Evolutionary conservation across 164 flowering plant genomes (phyloP), one percentile per base, ranked within the genome.

Genomic region (Annona cherimola): DNA sequence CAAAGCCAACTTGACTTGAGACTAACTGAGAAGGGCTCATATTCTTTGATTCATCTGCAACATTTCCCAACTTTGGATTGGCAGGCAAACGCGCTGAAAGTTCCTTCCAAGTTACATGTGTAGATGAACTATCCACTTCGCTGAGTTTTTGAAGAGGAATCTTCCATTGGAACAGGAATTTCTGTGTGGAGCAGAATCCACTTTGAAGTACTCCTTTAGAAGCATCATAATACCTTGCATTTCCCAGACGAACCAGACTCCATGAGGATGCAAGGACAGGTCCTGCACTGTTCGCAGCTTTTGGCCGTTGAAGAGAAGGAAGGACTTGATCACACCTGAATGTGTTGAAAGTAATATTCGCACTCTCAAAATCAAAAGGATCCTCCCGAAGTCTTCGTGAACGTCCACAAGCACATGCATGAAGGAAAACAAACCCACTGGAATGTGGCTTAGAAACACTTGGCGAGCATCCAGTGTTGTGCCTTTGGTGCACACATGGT

Each of bases 361-460:
- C 98, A 62, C 88, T 83, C 77, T 87, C 86, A 82, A 88, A 89
- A 82, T 94, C 97, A 83, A 94, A 94, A 77, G 97, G 98, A 76
- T 94, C 98, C 45, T 82, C 76, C 60, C 89, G 84, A 42, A 89
- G 69, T 60, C 71, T 73, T 69, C 96, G 84, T 61, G 89, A 84
- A 60, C 98, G 97, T 42, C 98, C 98, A 88, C 97, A 94, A 69
- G 97, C 87, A 83, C 98, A 94, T 16, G 98, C 97, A 82, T 92
- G 97, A 73, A 94, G 97, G 77, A 92, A 94, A 61, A 86, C 88
- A 83, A 79, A 88, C 70, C 94, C 97, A 81, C 98, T 94, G 1
- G 86, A 89, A 84, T 94, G 98, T 60, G 83, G 84, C 79, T 83
- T 86, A 45, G 68, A 70, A 44, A 69, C 77, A 74, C 75, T 77